phyloP scores from a whole-genome alignment of 1,139 yeast species.

The Debaryomyces nepalensis region DNA sequence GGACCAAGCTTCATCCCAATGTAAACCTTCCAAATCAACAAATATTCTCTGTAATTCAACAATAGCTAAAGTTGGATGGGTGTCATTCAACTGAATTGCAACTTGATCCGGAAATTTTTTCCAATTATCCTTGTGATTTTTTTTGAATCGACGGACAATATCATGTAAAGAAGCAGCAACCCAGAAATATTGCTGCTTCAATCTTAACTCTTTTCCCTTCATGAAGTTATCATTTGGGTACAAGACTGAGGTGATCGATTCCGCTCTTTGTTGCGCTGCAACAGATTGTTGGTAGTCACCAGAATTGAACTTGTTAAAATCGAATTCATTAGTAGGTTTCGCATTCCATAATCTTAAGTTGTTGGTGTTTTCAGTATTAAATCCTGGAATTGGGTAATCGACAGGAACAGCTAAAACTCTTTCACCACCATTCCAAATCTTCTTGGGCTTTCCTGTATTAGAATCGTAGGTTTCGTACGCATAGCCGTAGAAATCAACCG shows the following conservation, averaged over 20 bases:
- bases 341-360: slow-evolving; percentile 92
- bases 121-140: slow-evolving; percentile 74
- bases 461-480: slow-evolving; percentile 67
- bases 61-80: slow-evolving; percentile 92
- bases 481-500: slow-evolving; percentile 90
- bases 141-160: slow-evolving; percentile 87
- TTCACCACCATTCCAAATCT: slow-evolving; percentile 87
- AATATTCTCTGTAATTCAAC: slow-evolving; percentile 88
- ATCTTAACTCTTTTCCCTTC: slow-evolving; percentile 87
- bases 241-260: slow-evolving; percentile 86
- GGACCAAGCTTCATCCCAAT: slow-evolving; percentile 85
- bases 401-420: slow-evolving; percentile 89
- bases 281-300: slow-evolving; percentile 93
- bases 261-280: slow-evolving; percentile 83
- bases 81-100: slow-evolving; percentile 93
- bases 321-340: slow-evolving; percentile 88
- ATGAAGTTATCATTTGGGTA: slow-evolving; percentile 94
- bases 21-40: slow-evolving; percentile 79
- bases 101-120: slow-evolving; percentile 79
- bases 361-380: slow-evolving; percentile 80
- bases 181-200: slow-evolving; percentile 97
- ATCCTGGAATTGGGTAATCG: slow-evolving; percentile 94
- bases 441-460: slow-evolving; percentile 53
- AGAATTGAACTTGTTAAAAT: slow-evolving; percentile 86
- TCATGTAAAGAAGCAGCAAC: slow-evolving; percentile 93